Evolutionary conservation across 192 early-diverging fungal genomes (phyloP).

Genomic region (Coemansia sp.): DNA sequence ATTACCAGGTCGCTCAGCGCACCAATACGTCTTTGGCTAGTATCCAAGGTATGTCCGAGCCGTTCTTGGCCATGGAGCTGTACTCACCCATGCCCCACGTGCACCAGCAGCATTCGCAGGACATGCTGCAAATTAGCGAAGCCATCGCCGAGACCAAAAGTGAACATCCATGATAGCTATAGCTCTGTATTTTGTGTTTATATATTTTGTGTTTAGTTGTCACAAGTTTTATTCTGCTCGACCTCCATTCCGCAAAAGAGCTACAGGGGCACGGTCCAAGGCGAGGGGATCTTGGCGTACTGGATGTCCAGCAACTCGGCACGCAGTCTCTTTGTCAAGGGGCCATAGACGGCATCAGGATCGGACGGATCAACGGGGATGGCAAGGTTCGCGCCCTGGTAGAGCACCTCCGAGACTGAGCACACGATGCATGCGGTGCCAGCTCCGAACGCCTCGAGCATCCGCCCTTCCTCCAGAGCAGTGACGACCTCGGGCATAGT

Average conservation of each 20-base stretch:
- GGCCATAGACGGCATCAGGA: conserved; percentile 80
- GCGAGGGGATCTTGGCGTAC: conserved; percentile 75
- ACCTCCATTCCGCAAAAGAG: too few species aligned
- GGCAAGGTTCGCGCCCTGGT: conserved; percentile 68
- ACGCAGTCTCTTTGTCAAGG: conserved; percentile 80
- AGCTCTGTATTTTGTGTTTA: neutral
- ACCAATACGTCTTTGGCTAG: neutral
- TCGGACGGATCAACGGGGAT: conserved; percentile 94
- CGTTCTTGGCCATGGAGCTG: neutral
- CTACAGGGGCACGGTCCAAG: conserved; percentile 42
- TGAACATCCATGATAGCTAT: neutral
- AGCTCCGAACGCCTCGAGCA: conserved; percentile 96
- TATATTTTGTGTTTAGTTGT: neutral
- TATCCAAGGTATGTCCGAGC: neutral
- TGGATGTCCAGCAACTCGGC: conserved; percentile 93
- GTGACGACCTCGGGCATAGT: conserved; percentile 82
- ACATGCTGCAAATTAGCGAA: neutral
- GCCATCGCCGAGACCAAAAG: neutral
- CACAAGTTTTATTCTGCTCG: too few species aligned
- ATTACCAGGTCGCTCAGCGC: neutral
- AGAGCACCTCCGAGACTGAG: conserved; percentile 87
- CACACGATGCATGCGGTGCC: conserved; percentile 96
- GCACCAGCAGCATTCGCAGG: neutral
- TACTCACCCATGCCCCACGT: neutral
- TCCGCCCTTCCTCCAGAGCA: conserved; percentile 73